Evolutionary conservation across 345 rosid species (phyloP), one percentile per base, ranked within the genome.

Genomic region (Lumnitzera littorea): DNA sequence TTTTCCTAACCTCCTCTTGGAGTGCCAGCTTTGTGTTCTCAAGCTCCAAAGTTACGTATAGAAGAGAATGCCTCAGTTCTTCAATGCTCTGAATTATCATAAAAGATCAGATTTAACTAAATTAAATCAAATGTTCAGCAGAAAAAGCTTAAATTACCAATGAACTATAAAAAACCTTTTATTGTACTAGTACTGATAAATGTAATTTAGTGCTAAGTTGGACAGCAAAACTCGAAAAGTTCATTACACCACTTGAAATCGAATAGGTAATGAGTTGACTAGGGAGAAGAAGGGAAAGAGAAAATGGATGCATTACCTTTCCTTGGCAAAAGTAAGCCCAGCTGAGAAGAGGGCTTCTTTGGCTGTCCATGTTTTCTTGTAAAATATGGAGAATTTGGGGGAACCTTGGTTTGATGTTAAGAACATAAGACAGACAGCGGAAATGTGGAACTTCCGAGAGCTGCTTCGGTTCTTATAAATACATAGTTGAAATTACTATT

Each of bases 1-100:
- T 86, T 67, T 76, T 72, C 48, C 75, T 79, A 27, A 90, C 74
- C 88, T 90, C 91, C 61, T 90, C 97, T 52, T 84, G 89, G 31
- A 72, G 95, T 17, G 67, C 59, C 20, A 78, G 4, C 55, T 67
- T 86, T 51, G 96, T 90, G 69, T 82, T 95, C 48, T 90, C 97
- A 5, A 94, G 83, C 85, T 94, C 99, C 63, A 88, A 48, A 16
- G 82, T 88, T 12, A 89, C 80, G 62, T 27, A 83, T 48, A 88
- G 63, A 59, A 94, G 86, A 5, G 95, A 80, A 60, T 80, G 79
- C 77, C 76, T 86, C 46, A 94, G 67, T 25, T 87, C 97, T 61
- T 90, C 97, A 69, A 83, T 65, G 41, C 75, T 78, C 99, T 94
- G 80, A 63, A 60, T 31, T 69, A 62, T 47, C 24, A 57, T 52